Percentiles rank a stretch among this genome's conserved stretches.
Conservation (phyloP, 148 eudicot genomes). For the Fagopyrum tataricum region DNA sequence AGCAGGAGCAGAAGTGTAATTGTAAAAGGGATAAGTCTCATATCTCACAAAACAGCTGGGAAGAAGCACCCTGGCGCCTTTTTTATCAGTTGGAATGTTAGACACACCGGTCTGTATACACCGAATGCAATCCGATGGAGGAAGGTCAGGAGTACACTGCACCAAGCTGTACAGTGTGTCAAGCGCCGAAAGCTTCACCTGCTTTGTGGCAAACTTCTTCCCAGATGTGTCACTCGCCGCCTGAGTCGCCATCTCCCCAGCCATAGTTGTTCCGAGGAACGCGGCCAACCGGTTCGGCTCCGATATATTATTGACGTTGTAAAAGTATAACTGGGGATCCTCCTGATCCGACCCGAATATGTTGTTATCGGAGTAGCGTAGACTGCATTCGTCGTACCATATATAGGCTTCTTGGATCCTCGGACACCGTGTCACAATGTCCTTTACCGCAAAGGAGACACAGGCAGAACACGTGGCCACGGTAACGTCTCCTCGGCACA, state of each 20-base stretch:
- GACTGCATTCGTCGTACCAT: constrained; percentile 34
- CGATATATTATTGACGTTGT: constrained; percentile 3
- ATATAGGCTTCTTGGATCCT: constrained; percentile 12
- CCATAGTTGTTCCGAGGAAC: not conserved
- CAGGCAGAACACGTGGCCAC: constrained; percentile 17
- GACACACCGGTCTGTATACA: constrained; percentile 20
- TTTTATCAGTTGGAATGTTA: not conserved
- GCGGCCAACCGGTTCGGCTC: constrained; percentile 5
- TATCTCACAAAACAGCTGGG: constrained; percentile 26
- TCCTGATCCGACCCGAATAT: constrained; percentile 12
- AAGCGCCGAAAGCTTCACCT: not conserved
- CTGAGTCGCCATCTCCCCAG: not conserved
- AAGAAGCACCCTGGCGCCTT: constrained; percentile 16
- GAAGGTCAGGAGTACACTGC: constrained; percentile 39
- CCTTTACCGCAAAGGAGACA: constrained; percentile 11
- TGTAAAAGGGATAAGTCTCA: constrained; percentile 24
- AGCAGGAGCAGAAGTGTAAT: not conserved
- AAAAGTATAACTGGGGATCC: not conserved
- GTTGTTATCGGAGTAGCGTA: constrained; percentile 23
- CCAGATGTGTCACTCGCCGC: constrained; percentile 11
- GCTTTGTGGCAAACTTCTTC: constrained; percentile 22
- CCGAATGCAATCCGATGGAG: constrained; percentile 14
- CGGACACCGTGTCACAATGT: constrained; percentile 3
- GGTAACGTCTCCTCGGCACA: constrained; percentile 34
- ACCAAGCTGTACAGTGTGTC: constrained; percentile 21